Evolutionary conservation across 2,329 filamentous ascomycete species (phyloP), one percentile per base, ranked within the genome.

Genomic region (Ramularia endophylla): DNA sequence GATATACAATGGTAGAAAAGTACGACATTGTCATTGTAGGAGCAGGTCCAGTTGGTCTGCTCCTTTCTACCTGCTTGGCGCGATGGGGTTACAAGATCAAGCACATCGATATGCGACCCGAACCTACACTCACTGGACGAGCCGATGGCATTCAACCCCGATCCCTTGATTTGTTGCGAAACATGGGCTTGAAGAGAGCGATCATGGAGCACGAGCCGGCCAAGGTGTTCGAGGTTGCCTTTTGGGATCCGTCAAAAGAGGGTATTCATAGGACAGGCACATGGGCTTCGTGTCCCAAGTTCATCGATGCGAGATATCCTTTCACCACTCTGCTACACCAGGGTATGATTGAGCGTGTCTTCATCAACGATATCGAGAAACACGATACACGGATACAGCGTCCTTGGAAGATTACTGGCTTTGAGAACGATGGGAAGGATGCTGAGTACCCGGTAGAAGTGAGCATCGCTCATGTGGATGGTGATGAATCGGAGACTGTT

Each of bases 11-110:
- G 8, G 42, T 56, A 55, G 70, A 75, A 43, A 73, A 68, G 40
- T 82, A 80, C 65, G 81, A 84, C 57, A 75, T 76, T 37, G 87
- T 95, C 54, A 88, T 95, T 52, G 75, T 95, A 41, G 89, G 89
- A 50, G 89, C 89, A 41, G 89, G 89, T 12, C 89, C 89, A 3
- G 87, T 89, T 29, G 89, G 89, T 41, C 77, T 95, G 43, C 81
- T 94, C 67, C 75, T 95, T 17, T 92, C 87, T 7, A 88, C 88
- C 20, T 90, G 85, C 61, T 76, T 95, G 47, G 85, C 87, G 46
- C 76, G 88, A 69, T 95, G 88, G 87, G 89, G 89, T 15, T 95
- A 95, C 73, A 87, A 80, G 64, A 87, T 95, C 65, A 94, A 90
- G 72, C 87, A 95, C 67, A 87, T 95, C 59, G 89, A 95, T 68